Conservation (phyloP, 2,329 filamentous ascomycete genomes). For the Fusarium udum region DNA sequence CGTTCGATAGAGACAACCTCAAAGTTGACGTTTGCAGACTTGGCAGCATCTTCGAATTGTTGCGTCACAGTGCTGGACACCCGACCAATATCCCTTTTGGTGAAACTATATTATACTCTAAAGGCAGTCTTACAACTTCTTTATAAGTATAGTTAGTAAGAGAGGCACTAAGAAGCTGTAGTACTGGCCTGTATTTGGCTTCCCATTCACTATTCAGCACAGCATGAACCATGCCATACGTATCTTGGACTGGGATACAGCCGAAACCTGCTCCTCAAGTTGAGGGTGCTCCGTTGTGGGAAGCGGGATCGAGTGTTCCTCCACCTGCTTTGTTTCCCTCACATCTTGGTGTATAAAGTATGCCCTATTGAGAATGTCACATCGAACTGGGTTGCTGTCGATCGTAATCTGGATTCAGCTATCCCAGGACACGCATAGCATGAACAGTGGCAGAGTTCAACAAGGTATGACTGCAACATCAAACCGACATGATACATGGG, state of each 20-base stretch:
- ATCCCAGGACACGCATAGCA: too few relatives aligned
- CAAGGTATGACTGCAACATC: not conserved
- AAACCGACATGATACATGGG: too few relatives aligned
- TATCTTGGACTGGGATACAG: not conserved
- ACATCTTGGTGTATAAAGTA: not conserved
- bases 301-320: not conserved
- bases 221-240: not conserved
- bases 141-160: too few relatives aligned
- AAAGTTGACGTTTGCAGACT: slow-evolving; percentile 65
- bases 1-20: slow-evolving; percentile 63
- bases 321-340: not conserved
- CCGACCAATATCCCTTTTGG: slow-evolving; percentile 74
- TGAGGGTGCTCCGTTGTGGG: not conserved
- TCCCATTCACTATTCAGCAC: rapidly evolving
- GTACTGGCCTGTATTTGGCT: not conserved
- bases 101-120: slow-evolving; percentile 43
- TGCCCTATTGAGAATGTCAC: not conserved
- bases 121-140: too few relatives aligned
- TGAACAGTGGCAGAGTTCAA: too few relatives aligned
- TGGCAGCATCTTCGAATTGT: slow-evolving; percentile 62
- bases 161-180: too few relatives aligned
- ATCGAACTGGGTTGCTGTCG: too few relatives aligned
- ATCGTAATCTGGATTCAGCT: not conserved
- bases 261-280: not conserved
- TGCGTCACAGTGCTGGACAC: slow-evolving; percentile 72